These are phyloP conservation scores for Colletotrichum siamense DNA, from an alignment of 2,329 filamentous ascomycete genomes.

Conservation along the genomic window DNA sequence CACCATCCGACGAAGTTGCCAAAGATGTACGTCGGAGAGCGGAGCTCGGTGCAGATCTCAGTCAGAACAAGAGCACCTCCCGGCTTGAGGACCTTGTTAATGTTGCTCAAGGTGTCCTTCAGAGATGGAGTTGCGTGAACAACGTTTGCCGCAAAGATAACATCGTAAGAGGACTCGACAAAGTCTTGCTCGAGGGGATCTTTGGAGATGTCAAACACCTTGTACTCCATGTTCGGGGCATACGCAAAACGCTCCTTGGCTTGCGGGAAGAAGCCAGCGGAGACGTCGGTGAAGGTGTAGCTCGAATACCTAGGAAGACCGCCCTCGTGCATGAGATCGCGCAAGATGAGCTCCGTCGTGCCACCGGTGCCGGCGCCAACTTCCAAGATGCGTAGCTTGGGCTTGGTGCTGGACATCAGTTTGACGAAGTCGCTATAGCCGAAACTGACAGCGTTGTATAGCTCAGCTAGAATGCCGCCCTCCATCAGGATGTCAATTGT, in stretches of 20 bases:
- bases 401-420: slow-evolving; percentile 28
- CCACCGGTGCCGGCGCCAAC: slow-evolving; percentile 6
- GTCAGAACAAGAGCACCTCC: slow-evolving; percentile 30
- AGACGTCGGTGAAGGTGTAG: slow-evolving; percentile 34
- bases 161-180: slow-evolving; percentile 27
- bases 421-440: not conserved
- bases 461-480: slow-evolving; percentile 8
- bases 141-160: slow-evolving; percentile 34
- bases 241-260: slow-evolving; percentile 31
- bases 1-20: slow-evolving; percentile 38
- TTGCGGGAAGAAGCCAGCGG: slow-evolving; percentile 28
- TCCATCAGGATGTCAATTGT: slow-evolving; percentile 34
- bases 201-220: slow-evolving; percentile 34
- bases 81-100: slow-evolving; percentile 31
- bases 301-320: slow-evolving; percentile 19
- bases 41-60: slow-evolving; percentile 7
- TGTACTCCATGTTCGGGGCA: slow-evolving; percentile 23
- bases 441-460: not conserved
- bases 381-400: slow-evolving; percentile 37
- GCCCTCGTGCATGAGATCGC: not conserved
- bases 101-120: slow-evolving; percentile 25
- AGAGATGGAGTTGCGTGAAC: slow-evolving; percentile 31
- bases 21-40: slow-evolving; percentile 32
- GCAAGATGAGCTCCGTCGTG: not conserved
- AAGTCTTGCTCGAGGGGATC: slow-evolving; percentile 32